phyloP scores from a whole-genome alignment of 108 stramenopile genomes.

The Discostella pseudostelligera region DNA sequence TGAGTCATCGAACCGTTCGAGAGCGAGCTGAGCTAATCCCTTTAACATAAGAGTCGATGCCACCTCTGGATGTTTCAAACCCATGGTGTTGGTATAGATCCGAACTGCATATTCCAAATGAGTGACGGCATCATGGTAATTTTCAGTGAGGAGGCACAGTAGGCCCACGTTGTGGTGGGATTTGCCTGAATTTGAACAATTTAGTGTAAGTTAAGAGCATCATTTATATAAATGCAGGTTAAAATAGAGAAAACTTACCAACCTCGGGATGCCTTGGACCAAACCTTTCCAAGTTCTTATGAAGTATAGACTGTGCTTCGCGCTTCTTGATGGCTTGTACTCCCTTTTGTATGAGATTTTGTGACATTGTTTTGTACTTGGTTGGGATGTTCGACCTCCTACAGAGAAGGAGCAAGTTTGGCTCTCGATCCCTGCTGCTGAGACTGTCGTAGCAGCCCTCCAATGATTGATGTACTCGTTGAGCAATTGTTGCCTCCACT shows the following conservation, averaged over 20 bases:
- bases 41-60: conserved; percentile 40
- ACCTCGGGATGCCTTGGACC: conserved; percentile 40
- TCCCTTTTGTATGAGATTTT: conserved; percentile 33
- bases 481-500: conserved; percentile 22
- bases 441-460: conserved; percentile 17
- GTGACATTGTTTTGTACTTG: conserved; percentile 20
- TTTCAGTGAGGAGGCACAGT: conserved; percentile 24
- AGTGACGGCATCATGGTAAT: conserved; percentile 24
- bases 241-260: too few relatives aligned
- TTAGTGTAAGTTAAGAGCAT: too few relatives aligned
- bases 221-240: too few relatives aligned
- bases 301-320: conserved; percentile 30
- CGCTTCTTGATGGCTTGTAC: conserved; percentile 24
- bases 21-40: conserved; percentile 33
- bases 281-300: conserved; percentile 26
- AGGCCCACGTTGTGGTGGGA: conserved; percentile 35
- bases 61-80: conserved; percentile 29
- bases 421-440: conserved; percentile 11
- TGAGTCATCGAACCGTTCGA: conserved; percentile 41
- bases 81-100: conserved; percentile 31
- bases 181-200: too few relatives aligned
- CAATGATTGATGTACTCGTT: conserved; percentile 32
- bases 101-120: conserved; percentile 31
- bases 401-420: conserved; percentile 21
- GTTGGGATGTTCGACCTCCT: conserved; percentile 5